phyloP scores from a whole-genome alignment of 2,329 filamentous ascomycete genomes.

The Hymenotorrendiella dingleyae region DNA sequence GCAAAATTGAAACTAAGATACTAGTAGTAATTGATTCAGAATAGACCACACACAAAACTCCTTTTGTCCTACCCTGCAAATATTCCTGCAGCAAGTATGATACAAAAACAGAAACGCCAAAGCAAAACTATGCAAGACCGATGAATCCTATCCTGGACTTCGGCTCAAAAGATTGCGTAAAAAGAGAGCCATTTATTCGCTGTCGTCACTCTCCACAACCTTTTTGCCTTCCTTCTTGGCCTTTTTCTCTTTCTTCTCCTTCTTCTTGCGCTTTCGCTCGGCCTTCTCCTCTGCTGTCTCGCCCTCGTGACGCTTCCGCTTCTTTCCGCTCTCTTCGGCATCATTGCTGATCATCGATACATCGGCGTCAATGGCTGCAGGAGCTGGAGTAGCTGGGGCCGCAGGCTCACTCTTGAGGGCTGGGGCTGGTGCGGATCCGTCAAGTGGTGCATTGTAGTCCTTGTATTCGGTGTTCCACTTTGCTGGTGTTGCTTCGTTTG shows the following conservation, averaged over 20 bases:
- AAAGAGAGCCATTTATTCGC: slow-evolving; percentile 35
- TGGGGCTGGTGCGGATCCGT: slow-evolving; percentile 37
- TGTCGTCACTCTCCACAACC: slow-evolving; percentile 35
- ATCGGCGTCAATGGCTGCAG: slow-evolving; percentile 34
- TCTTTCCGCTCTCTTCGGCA: slow-evolving; percentile 59
- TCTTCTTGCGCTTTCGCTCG: slow-evolving; percentile 44
- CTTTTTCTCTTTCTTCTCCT: slow-evolving; percentile 47
- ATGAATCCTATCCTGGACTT: slow-evolving; percentile 6
- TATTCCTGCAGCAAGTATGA: slow-evolving; percentile 11
- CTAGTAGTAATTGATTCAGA: no score
- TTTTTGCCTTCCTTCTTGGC: slow-evolving; percentile 39
- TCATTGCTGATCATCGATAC: slow-evolving; percentile 45
- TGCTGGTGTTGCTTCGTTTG: slow-evolving; percentile 87
- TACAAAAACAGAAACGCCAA: slow-evolving; percentile 10
- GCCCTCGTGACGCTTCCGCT: slow-evolving; percentile 75
- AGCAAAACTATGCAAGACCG: slow-evolving; percentile 6
- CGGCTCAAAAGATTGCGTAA: not conserved
- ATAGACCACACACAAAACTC: slow-evolving; percentile 6
- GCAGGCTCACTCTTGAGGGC: slow-evolving; percentile 37
- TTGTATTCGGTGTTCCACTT: slow-evolving; percentile 93
- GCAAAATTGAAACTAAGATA: no score
- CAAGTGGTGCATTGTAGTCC: slow-evolving; percentile 64
- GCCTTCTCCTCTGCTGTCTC: slow-evolving; percentile 63
- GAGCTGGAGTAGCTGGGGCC: slow-evolving; percentile 33
- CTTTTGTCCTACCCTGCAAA: slow-evolving; percentile 8